These are phyloP conservation scores for Capsella rubella DNA, from an alignment of 441 rosid species.

Conservation along the genomic window DNA sequence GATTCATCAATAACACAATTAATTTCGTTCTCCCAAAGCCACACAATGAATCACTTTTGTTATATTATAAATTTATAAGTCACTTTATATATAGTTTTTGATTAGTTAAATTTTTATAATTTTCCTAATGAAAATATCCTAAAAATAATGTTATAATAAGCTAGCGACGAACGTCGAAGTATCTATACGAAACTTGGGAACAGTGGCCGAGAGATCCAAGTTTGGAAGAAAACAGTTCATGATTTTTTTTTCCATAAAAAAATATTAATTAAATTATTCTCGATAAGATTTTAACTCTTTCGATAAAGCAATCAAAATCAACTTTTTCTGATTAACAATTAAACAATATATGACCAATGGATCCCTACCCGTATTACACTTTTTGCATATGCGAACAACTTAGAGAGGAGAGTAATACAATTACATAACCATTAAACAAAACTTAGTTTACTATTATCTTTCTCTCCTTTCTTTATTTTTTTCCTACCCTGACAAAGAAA, in stretches of 20 bases:
- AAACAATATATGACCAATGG: slow-evolving; percentile 33
- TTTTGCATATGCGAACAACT: slow-evolving; percentile 49
- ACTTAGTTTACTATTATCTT: slow-evolving; percentile 30
- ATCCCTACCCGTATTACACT: slow-evolving; percentile 43
- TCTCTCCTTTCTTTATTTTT: slow-evolving; percentile 26
- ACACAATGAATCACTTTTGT: neutral
- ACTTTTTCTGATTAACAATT: slow-evolving; percentile 21
- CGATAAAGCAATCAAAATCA: slow-evolving; percentile 44
- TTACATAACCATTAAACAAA: slow-evolving; percentile 9
- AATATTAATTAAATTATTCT: slow-evolving; percentile 17
- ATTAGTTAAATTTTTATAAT: neutral
- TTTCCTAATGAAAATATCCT: neutral
- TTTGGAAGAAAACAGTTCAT: slow-evolving; percentile 39
- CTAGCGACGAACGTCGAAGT: slow-evolving; percentile 37
- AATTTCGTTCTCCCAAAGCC: neutral
- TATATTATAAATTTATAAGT: neutral
- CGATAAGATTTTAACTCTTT: slow-evolving; percentile 43
- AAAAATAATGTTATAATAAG: slow-evolving; percentile 9
- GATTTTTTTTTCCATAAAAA: slow-evolving; percentile 18
- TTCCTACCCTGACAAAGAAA: slow-evolving; percentile 30
- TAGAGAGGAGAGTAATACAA: slow-evolving; percentile 19
- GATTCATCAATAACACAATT: neutral
- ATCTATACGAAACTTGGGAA: slow-evolving; percentile 40
- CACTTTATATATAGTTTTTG: neutral
- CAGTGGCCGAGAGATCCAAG: slow-evolving; percentile 31